A percentile compares a stretch with the other conserved stretches of the same genome.
Conservation (phyloP, 2,329 filamentous ascomycete genomes). For the Sporothrix curviconia region DNA sequence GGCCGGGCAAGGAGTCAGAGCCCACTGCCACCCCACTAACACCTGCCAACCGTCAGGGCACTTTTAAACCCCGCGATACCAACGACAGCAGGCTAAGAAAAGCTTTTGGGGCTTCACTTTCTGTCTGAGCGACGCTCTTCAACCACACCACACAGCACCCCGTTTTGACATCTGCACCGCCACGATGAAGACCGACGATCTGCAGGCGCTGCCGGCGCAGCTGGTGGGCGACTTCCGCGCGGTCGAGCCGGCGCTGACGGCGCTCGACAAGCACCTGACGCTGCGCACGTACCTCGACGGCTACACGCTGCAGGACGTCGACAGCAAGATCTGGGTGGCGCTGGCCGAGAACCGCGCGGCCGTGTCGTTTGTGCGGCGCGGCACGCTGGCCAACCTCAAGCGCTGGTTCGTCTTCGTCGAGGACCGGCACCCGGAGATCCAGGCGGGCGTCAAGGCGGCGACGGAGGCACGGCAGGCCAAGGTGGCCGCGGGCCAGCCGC, state of each 20-base stretch:
- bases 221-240: slow-evolving; percentile 70
- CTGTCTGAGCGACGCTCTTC: not conserved
- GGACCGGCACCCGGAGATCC: slow-evolving; percentile 69
- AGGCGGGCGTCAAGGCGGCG: slow-evolving; percentile 61
- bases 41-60: not conserved
- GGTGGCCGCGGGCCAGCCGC: slow-evolving; percentile 61
- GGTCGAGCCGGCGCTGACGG: slow-evolving; percentile 65
- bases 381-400: slow-evolving; percentile 65
- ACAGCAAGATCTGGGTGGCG: slow-evolving; percentile 76
- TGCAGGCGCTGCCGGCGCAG: slow-evolving; percentile 43
- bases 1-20: slow-evolving; percentile 1
- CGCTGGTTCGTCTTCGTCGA: slow-evolving; percentile 88
- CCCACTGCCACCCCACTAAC: slow-evolving; percentile 6
- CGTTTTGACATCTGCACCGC: no score
- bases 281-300: slow-evolving; percentile 81
- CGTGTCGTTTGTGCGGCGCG: slow-evolving; percentile 72
- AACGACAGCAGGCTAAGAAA: not conserved
- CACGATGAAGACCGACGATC: slow-evolving; percentile 51
- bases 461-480: slow-evolving; percentile 64
- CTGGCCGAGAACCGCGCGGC: slow-evolving; percentile 81
- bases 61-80: slow-evolving; percentile 12
- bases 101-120: slow-evolving; percentile 8
- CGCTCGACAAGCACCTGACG: slow-evolving; percentile 80
- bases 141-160: not conserved
- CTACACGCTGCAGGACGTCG: slow-evolving; percentile 68